Percentiles rank a stretch among this genome's conserved stretches.
Conservation (phyloP, 352 stramenopile species). For the Pythium chondricola region DNA sequence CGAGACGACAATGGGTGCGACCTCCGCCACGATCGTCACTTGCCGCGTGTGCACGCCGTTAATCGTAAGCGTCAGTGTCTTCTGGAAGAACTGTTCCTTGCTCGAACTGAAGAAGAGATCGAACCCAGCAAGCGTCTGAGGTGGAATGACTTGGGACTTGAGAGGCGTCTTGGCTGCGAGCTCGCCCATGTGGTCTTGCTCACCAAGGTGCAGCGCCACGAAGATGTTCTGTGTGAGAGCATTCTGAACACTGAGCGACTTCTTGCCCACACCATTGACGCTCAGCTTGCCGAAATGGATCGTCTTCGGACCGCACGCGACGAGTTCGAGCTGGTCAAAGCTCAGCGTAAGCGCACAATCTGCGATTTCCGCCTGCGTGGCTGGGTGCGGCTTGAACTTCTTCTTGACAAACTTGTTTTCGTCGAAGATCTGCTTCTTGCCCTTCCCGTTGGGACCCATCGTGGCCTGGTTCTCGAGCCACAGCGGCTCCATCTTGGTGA, state of each 20-base stretch:
- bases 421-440: constrained; percentile 61
- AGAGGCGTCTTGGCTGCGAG: constrained; percentile 44
- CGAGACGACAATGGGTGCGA: constrained; percentile 84
- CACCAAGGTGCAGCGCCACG: constrained; percentile 45
- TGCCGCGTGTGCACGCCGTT: constrained; percentile 85
- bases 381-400: constrained; percentile 87
- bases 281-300: constrained; percentile 91
- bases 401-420: constrained; percentile 88
- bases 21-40: constrained; percentile 78
- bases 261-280: constrained; percentile 73
- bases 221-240: constrained; percentile 78
- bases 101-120: constrained; percentile 82
- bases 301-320: constrained; percentile 66
- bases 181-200: constrained; percentile 44
- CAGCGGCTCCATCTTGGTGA: constrained; percentile 41
- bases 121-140: constrained; percentile 77
- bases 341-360: constrained; percentile 74
- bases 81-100: constrained; percentile 83
- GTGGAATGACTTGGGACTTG: constrained; percentile 82
- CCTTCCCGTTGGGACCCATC: constrained; percentile 2
- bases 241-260: constrained; percentile 88
- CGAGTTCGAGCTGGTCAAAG: constrained; percentile 70
- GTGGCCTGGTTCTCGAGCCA: constrained; percentile 43
- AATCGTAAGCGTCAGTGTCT: constrained; percentile 75
- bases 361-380: constrained; percentile 86